Evolutionary conservation across 345 rosid genomes (phyloP).

Genomic region (Acer saccharum): DNA sequence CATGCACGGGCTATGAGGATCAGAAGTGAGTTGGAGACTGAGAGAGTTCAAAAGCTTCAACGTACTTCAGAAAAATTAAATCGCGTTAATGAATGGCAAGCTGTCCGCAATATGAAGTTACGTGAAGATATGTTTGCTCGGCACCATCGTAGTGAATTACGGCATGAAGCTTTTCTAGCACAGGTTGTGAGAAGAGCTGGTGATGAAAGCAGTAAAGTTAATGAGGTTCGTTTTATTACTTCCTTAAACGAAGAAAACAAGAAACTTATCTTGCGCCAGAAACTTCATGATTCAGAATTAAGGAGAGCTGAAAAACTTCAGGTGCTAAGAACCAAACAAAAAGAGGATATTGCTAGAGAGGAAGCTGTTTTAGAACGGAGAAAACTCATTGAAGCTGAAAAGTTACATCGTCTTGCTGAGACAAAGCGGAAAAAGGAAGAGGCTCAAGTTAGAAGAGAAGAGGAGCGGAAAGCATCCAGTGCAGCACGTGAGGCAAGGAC

Average conservation of each 20-base stretch:
- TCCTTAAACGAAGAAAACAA: constrained; percentile 81
- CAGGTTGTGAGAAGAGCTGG: constrained; percentile 86
- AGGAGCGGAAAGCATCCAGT: constrained; percentile 80
- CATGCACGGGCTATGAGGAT: constrained; percentile 80
- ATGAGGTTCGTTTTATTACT: constrained; percentile 81
- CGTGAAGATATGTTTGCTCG: constrained; percentile 82
- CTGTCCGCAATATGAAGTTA: constrained; percentile 67
- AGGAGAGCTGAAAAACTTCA: constrained; percentile 81
- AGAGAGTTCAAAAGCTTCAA: constrained; percentile 77
- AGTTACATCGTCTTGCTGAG: constrained; percentile 79
- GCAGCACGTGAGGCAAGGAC: constrained; percentile 80
- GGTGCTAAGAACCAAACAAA: constrained; percentile 66
- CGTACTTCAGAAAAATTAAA: constrained; percentile 71
- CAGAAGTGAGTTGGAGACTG: constrained; percentile 72
- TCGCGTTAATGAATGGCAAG: constrained; percentile 82
- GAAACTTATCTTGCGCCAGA: constrained; percentile 75
- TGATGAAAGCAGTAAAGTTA: constrained; percentile 83
- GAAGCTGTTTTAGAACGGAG: constrained; percentile 80
- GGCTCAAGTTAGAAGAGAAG: constrained; percentile 83
- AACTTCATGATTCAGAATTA: constrained; percentile 72
- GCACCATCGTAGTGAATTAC: constrained; percentile 70
- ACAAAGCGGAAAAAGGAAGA: constrained; percentile 79
- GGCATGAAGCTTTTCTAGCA: constrained; percentile 82
- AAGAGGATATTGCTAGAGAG: constrained; percentile 77
- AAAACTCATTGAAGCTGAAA: constrained; percentile 79